Evolutionary conservation across 257 asterid species (phyloP).

Genomic region (Nicotiana tomentosiformis): DNA sequence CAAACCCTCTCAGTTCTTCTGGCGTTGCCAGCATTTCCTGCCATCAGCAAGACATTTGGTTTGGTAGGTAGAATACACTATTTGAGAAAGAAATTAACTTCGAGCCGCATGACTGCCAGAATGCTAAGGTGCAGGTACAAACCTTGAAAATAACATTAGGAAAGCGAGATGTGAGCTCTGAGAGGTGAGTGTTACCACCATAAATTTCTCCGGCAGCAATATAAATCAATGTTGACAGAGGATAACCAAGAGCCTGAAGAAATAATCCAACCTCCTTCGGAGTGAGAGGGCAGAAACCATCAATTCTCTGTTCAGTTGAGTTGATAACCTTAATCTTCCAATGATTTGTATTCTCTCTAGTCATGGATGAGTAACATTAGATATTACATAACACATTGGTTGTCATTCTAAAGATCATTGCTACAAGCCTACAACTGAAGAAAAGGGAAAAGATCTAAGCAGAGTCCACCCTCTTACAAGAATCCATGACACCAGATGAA

Average conservation of each 20-base stretch:
- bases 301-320: slow-evolving; percentile 78
- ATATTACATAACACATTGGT: not conserved
- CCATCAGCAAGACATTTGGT: slow-evolving; percentile 23
- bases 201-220: slow-evolving; percentile 94
- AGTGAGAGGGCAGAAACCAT: slow-evolving; percentile 89
- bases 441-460: not conserved
- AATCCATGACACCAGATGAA: not conserved
- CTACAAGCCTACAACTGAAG: not conserved
- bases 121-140: not conserved
- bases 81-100: not conserved
- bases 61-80: slow-evolving; percentile 1
- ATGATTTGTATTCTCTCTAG: slow-evolving; percentile 77
- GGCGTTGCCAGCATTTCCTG: slow-evolving; percentile 87
- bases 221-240: slow-evolving; percentile 68
- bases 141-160: slow-evolving; percentile 83
- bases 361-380: slow-evolving; percentile 12
- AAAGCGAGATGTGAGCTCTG: slow-evolving; percentile 75
- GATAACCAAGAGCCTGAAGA: slow-evolving; percentile 86
- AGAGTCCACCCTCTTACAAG: not conserved
- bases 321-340: slow-evolving; percentile 86
- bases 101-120: not conserved
- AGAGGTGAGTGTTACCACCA: slow-evolving; percentile 73
- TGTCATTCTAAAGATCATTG: not conserved
- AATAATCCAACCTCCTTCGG: slow-evolving; percentile 93
- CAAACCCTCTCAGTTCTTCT: slow-evolving; percentile 55